Base-by-base conservation (phyloP, 345 rosid genomes). In the Linum trigynum region DNA sequence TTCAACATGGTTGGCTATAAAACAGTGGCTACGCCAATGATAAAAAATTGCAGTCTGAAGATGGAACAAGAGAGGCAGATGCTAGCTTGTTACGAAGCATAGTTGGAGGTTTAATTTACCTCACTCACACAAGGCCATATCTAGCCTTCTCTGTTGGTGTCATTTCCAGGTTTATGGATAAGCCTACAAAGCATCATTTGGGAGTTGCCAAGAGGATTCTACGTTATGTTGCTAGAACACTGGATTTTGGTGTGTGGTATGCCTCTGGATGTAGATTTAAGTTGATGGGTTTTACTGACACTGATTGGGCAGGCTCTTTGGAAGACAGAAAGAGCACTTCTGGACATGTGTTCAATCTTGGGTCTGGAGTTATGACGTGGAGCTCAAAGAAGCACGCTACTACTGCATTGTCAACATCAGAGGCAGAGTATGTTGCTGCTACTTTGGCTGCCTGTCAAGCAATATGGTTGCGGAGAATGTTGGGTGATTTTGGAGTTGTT, bases 241-340 rank as follows among this genome's bases (percentile, higher is more conserved):
- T 63, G 66, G 56, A 63, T 7, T 63, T 42, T 63, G 66, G 51
- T 3, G 48, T 63, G 2, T 63, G 55, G 55, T 63, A 63, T 39
- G 42, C 57, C 6, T 42, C 17, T 23, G 2, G 15, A 8, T 63
- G 39, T 4, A 43, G 14, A 42, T 43, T 38, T 56, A 17, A 17
- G 48, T 23, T 16, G 14, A 3, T 4, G 11, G 57, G 57, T 3
- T 55, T 55, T 12, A 55, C 16, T 3, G 16, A 55, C 57, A 55
- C 39, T 23, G 66, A 42, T 2, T 32, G 66, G 55, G 55, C 57
- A 45, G 4, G 38, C 4, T 23, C 38, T 4, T 38, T 61, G 4
- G 56, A 69, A 38, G 72, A 69, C 12, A 69, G 51, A 55, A 69
- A 55, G 35, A 69, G 61, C 40, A 62, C 72, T 2, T 69, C 39